These are phyloP conservation scores for Cryptococcus wingfieldii DNA, from an alignment of 1,284 basidiomycete species.

Conservation along the genomic window DNA sequence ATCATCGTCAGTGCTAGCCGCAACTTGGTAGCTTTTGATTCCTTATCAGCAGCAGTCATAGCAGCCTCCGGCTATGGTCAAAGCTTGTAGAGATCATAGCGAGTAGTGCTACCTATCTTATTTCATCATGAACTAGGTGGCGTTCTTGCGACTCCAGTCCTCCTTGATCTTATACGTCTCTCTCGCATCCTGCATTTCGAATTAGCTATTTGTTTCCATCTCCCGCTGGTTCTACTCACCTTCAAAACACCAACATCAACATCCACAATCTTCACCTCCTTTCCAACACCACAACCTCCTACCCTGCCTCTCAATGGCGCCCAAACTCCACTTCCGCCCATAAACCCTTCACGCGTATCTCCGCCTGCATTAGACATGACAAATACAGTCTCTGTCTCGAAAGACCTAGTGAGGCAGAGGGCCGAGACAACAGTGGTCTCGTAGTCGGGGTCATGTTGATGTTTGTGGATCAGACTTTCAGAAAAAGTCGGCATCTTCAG, in stretches of 20 bases:
- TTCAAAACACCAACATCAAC: constrained; percentile 31
- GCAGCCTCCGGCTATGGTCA: not conserved
- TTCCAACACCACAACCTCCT: constrained; percentile 16
- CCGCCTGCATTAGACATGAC: constrained; percentile 46
- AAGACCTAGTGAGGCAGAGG: constrained; percentile 32
- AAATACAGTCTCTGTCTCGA: constrained; percentile 45
- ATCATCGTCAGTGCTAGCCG: too few species aligned
- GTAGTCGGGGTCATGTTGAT: constrained; percentile 30
- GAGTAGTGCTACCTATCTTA: not conserved
- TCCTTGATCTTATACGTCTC: constrained; percentile 40
- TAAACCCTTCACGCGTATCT: constrained; percentile 29
- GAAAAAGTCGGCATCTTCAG: not conserved
- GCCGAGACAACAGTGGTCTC: constrained; percentile 33
- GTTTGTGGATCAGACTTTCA: constrained; percentile 20
- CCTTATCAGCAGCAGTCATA: too few species aligned
- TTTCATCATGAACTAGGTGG: not conserved
- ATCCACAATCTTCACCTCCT: constrained; percentile 23
- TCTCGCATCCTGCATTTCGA: constrained; percentile 17
- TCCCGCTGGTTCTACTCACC: constrained; percentile 10
- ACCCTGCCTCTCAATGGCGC: constrained; percentile 34
- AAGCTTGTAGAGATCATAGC: not conserved
- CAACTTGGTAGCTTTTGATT: too few species aligned
- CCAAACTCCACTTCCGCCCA: constrained; percentile 43
- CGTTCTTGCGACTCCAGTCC: constrained; percentile 17
- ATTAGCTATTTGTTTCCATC: not conserved